Evolutionary conservation across 768 basidiomycete species (phyloP).

Genomic region (Lenzites betulinus): DNA sequence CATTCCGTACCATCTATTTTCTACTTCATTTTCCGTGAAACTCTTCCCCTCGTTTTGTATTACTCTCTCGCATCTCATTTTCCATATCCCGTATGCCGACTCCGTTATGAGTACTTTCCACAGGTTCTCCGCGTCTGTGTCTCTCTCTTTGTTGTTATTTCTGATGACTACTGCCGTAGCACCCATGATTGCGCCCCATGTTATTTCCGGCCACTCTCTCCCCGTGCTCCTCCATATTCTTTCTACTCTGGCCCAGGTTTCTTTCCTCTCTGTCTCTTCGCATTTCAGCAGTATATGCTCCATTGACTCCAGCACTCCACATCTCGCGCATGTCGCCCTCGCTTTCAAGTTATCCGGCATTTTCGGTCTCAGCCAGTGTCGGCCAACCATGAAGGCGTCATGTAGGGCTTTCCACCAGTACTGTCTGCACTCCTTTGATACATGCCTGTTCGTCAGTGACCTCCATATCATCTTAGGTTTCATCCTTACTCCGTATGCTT

Average conservation of each 20-base stretch:
- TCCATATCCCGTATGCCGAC: conserved; percentile 8
- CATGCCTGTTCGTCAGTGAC: background rate
- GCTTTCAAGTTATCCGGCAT: background rate
- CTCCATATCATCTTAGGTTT: background rate
- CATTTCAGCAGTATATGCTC: conserved; percentile 5
- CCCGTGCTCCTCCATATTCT: background rate
- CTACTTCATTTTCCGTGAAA: background rate
- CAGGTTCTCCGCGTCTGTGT: background rate
- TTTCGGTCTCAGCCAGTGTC: background rate
- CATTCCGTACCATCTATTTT: background rate
- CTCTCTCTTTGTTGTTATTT: too few relatives aligned
- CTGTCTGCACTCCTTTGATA: background rate
- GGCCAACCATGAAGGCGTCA: conserved; percentile 3
- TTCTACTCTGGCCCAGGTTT: background rate
- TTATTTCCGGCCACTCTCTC: background rate
- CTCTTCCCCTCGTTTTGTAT: background rate
- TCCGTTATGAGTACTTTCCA: conserved; percentile 2
- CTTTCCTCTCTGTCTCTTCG: background rate
- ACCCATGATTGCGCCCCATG: too few relatives aligned
- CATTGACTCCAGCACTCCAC: background rate
- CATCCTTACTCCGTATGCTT: background rate
- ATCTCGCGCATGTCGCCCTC: background rate
- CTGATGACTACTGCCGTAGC: too few relatives aligned
- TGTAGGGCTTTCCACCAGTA: conserved; percentile 4
- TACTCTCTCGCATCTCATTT: conserved; percentile 7